Percentiles rank a stretch among this genome's conserved stretches.
Evolutionary conservation across 306 rosid genomes (phyloP).

Genomic region (Hylodesmum podocarpum): DNA sequence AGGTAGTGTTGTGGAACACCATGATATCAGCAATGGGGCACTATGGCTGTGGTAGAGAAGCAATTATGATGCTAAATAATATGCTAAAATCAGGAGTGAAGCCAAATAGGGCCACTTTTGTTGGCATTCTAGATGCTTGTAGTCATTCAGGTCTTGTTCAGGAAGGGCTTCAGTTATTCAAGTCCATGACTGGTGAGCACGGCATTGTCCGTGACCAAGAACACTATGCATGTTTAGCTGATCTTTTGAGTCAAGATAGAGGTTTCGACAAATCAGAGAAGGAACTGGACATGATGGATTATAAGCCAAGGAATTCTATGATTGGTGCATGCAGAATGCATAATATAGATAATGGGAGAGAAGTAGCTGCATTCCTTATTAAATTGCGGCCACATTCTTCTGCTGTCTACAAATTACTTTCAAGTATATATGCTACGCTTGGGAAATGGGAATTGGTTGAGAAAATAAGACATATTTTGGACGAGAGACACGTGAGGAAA

Average conservation of each 20-base stretch:
- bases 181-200: conserved; percentile 56
- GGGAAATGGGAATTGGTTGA: conserved; percentile 65
- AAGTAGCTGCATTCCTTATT: conserved; percentile 58
- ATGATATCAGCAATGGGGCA: conserved; percentile 70
- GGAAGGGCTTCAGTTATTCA: conserved; percentile 68
- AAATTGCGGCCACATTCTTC: conserved; percentile 60
- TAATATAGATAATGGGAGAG: conserved; percentile 54
- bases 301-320: conserved; percentile 54
- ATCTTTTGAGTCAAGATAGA: conserved; percentile 67
- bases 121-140: conserved; percentile 67
- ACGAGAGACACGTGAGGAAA: conserved; percentile 52
- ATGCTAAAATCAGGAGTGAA: conserved; percentile 63
- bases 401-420: conserved; percentile 54
- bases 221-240: conserved; percentile 71
- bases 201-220: conserved; percentile 67
- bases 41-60: conserved; percentile 63
- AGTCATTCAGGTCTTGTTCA: conserved; percentile 73
- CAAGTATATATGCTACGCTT: conserved; percentile 58
- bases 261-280: conserved; percentile 48
- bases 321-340: conserved; percentile 60
- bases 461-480: conserved; percentile 58
- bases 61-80: conserved; percentile 50
- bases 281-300: conserved; percentile 51
- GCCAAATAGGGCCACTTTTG: conserved; percentile 61
- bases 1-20: conserved; percentile 75